Evolutionary conservation across 768 basidiomycete species (phyloP), one percentile per base, ranked within the genome.

Genomic region (Kwoniella dendrophila): DNA sequence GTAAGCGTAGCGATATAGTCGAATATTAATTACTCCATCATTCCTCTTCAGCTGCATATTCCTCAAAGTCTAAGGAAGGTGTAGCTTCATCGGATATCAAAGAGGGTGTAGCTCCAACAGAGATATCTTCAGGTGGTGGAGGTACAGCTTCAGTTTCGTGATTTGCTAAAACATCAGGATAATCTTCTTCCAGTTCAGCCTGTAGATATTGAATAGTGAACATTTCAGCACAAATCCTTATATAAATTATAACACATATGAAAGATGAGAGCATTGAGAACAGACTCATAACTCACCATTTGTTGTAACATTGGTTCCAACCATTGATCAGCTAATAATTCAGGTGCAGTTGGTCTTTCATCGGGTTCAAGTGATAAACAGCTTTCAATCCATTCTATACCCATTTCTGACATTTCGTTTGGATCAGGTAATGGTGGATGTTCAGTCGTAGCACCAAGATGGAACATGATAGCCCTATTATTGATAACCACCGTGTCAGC

Each of bases 401-500:
- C 96, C 34, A 88, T 76, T 40, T 88, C 87, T 71, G 90, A 89
- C 29, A 98, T 86, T 80, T 98, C 90, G 50, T 86, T 87, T 7
- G 90, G 85, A 69, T 97, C 93, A 3, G 96, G 96, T 14, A 99
- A 81, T 7, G 93, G 94, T 18, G 96, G 96, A 72, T 96, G 92
- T 70, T 98, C 90, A 2, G 92, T 95, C 6, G 94, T 90, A 45
- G 96, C 91, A 45, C 95, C 95, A 59, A 97, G 96, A 75, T 95
- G 93, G 83, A 95, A 98, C 95, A 97, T 97, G 81, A 97, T 95
- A n/a, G 95, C 94, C 94, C 94, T 95, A 70, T 3, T 38, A 3
- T 27, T 26, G 3, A 44, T 16, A 33, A 11, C 3, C 29, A 36
- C 41, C 32, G 8, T 41, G 8, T 27, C 27, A 24, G n/a, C 41